Evolutionary conservation across 108 stramenopile species (phyloP), one percentile per base, ranked within the genome.

Genomic region (Fragilaria radians): DNA sequence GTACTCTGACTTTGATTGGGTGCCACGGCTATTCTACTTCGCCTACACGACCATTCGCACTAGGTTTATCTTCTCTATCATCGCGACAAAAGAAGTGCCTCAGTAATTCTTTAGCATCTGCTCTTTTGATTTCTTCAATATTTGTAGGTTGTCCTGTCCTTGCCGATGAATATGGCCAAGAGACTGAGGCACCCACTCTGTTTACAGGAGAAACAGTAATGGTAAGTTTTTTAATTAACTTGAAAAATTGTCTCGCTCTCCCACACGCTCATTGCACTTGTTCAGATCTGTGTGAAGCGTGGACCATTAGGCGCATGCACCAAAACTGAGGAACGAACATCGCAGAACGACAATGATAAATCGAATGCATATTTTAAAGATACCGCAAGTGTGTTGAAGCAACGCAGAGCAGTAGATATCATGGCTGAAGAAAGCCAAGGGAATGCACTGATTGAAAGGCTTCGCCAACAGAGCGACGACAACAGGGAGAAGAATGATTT

Each of bases 401-500:
- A 48, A 24, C 83, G 76, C 63, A 72, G 77, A 23, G 66, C 45
- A 26, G 36, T 55, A 7, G 46, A 54, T 24, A 57, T 54, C 11
- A 49, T 46, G 34, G 57, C 61, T 22, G 69, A 77, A 57, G 67
- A 61, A 29, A 69, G 32, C 27, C 82, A 83, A 27, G 78, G 78
- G 56, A 91, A 83, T 60, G 77, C 30, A 5, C 62, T 92, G 60
- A 82, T 92, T 59, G 71, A 72, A 52, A 79, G 67, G 36, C 73
- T 92, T 36, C 65, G 67, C 57, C 73, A 73, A 47, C 86, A 83
- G 52, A 78, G 82, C 22, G 67, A 62, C 46, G 90, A 88, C 31
- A 92, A 92, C 67, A 70, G 66, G 59, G 90, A 92, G 52, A 79
- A 80, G 74, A 92, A 92, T 70, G 83, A 86, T 29, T 46, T 72